Percentiles rank a stretch among this genome's conserved stretches.
Conservation (phyloP, 192 early-diverging fungal species). For the Podila horticola region DNA sequence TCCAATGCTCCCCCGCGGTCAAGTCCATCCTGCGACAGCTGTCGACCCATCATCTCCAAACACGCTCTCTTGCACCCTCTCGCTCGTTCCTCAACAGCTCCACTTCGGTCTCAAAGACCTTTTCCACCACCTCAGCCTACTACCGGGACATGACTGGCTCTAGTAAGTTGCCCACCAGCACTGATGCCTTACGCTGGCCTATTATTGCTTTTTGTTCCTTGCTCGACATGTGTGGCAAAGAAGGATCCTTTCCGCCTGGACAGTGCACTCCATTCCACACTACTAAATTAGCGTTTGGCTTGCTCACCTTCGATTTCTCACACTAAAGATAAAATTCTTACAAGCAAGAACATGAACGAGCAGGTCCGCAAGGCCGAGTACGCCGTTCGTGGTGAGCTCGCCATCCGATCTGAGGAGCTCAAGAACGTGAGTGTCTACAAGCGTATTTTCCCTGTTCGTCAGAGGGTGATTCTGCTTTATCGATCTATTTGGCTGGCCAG, state of each 20-base stretch:
- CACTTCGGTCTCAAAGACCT: slow-evolving; percentile 6
- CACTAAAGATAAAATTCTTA: slow-evolving; percentile 69
- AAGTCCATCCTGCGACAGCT: slow-evolving; percentile 30
- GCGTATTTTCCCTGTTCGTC: not conserved
- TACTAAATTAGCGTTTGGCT: not conserved
- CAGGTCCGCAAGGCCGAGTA: slow-evolving; percentile 85
- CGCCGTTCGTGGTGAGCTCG: slow-evolving; percentile 94
- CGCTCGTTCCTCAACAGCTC: slow-evolving; percentile 12
- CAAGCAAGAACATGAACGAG: slow-evolving; percentile 76
- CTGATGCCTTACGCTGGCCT: too few relatives aligned
- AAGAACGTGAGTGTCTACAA: slow-evolving; percentile 52
- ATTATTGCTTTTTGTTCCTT: not conserved
- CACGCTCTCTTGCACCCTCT: not conserved
- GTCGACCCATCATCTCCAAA: slow-evolving; percentile 2
- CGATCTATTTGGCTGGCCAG: not conserved
- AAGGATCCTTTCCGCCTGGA: too few relatives aligned
- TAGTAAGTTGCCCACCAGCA: not conserved
- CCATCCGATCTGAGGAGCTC: slow-evolving; percentile 92
- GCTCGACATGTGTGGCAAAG: too few relatives aligned
- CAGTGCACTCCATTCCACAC: too few relatives aligned
- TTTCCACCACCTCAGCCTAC: slow-evolving; percentile 19
- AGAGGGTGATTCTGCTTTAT: not conserved
- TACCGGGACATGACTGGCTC: slow-evolving; percentile 24
- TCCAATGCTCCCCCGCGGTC: slow-evolving; percentile 33
- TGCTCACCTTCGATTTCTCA: not conserved